Evolutionary conservation across 2,329 filamentous ascomycete species (phyloP), one percentile per base, ranked within the genome.

Genomic region (Penicillium italicum): DNA sequence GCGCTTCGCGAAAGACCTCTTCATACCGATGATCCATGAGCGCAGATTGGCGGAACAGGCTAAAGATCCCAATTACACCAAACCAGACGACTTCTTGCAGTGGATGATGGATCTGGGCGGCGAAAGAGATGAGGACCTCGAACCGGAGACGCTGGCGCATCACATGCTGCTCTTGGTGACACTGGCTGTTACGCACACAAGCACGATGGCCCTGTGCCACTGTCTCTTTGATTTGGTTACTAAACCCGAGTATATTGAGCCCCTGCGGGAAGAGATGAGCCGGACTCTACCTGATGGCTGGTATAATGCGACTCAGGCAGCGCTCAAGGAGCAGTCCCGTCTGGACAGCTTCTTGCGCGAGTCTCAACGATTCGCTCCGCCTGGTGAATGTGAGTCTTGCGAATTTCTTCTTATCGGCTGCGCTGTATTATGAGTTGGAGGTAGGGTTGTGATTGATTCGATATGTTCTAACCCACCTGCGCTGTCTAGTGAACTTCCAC

Each of bases 151-250:
- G 6, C 52, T 71, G 30, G 63, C 68, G 1, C 64, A 68, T 40
- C 64, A 64, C 31, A 54, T 69, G 41, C 51, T 70, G 36, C 55
- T 66, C 9, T 47, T 69, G 14, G 66, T 67, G 36, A 66, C 63
- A 43, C 38, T 71, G 43, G 66, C 65, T 2, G 61, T 68, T 28
- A 59, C 67, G 5, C 67, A 71, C 37, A 70, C 68, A 6, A 68
- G 64, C 28, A 62, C 68, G 1, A 67, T 68, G 55, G 59, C 65
- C 1, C 56, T 70, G 53, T 68, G 63, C 6, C 68, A 82, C 75
- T 51, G 76, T 51, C 72, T 85, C 20, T 83, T 79, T 61, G 78
- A 81, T 60, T 64, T 86, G 2, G 76, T 78, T 0, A 69, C 76
- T 1, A 68, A 74, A 31, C 82, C 81, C 0, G 77, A 83, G 30